Evolutionary conservation across 208 protist species (phyloP).

Genomic region (Wallacemonas sp.): DNA sequence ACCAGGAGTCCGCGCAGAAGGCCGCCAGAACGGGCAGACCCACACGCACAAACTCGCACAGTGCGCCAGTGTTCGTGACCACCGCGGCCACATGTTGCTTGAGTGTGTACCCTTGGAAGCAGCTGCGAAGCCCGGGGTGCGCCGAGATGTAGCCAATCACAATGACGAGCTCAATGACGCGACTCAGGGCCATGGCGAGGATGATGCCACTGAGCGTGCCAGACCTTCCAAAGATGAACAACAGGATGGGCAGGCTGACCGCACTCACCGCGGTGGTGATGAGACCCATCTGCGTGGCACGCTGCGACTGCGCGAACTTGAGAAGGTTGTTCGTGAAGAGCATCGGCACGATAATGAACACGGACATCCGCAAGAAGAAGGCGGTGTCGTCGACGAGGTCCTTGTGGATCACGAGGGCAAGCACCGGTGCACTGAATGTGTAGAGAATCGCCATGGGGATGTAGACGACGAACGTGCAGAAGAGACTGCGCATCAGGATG

Average conservation of each 20-base stretch:
- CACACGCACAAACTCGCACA: slow-evolving; percentile 24
- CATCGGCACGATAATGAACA: slow-evolving; percentile 39
- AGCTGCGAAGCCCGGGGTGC: slow-evolving; percentile 25
- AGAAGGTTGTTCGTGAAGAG: slow-evolving; percentile 39
- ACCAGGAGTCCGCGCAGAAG: slow-evolving; percentile 42
- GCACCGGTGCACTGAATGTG: slow-evolving; percentile 29
- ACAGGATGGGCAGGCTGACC: slow-evolving; percentile 19
- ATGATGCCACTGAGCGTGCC: slow-evolving; percentile 29
- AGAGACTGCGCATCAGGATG: slow-evolving; percentile 27
- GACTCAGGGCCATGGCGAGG: slow-evolving; percentile 30
- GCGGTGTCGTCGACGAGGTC: slow-evolving; percentile 31
- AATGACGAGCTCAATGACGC: slow-evolving; percentile 13
- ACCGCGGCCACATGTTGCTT: slow-evolving; percentile 20
- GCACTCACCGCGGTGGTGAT: slow-evolving; percentile 19
- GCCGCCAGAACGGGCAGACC: slow-evolving; percentile 28
- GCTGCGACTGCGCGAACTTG: slow-evolving; percentile 44
- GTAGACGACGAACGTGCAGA: slow-evolving; percentile 37
- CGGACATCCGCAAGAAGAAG: slow-evolving; percentile 37
- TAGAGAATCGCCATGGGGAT: slow-evolving; percentile 37
- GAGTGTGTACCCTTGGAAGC: slow-evolving; percentile 20
- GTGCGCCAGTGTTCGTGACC: slow-evolving; percentile 14
- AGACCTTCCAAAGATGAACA: slow-evolving; percentile 24
- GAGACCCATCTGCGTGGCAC: slow-evolving; percentile 32
- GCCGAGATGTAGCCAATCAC: slow-evolving; percentile 1
- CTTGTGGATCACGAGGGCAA: slow-evolving; percentile 30